These are phyloP conservation scores for Ustulina deusta DNA, from an alignment of 2,329 filamentous ascomycete species.

Conservation along the genomic window DNA sequence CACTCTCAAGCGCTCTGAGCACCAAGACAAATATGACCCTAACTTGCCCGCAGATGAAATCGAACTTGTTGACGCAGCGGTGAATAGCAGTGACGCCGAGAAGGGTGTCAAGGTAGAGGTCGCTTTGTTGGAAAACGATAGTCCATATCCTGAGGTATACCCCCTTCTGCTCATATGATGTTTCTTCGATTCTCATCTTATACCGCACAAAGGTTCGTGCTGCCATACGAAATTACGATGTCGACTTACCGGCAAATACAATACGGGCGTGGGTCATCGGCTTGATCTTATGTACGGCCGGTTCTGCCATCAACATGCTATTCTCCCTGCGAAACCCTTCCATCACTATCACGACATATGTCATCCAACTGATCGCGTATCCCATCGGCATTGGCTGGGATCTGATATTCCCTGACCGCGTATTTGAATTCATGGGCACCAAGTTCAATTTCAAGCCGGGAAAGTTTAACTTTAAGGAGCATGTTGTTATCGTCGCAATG, in stretches of 20 bases:
- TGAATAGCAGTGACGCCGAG: constrained; percentile 58
- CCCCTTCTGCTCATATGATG: background rate
- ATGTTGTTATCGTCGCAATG: constrained; percentile 66
- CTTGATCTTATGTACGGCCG: constrained; percentile 67
- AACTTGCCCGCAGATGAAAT: constrained; percentile 66
- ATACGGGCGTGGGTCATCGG: constrained; percentile 72
- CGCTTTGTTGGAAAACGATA: constrained; percentile 64
- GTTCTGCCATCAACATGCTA: constrained; percentile 68
- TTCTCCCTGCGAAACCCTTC: constrained; percentile 63
- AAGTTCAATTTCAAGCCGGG: constrained; percentile 57
- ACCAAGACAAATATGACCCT: constrained; percentile 67
- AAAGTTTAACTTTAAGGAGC: constrained; percentile 56
- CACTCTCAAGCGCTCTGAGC: constrained; percentile 57
- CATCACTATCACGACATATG: constrained; percentile 64
- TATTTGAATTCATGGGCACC: constrained; percentile 51
- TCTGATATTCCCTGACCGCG: constrained; percentile 51
- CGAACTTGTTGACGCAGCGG: constrained; percentile 63
- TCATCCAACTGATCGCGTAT: constrained; percentile 67
- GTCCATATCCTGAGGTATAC: constrained; percentile 63
- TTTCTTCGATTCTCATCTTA: constrained; percentile 24
- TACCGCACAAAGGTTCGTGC: constrained; percentile 49
- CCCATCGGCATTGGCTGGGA: constrained; percentile 56
- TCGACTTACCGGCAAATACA: constrained; percentile 67
- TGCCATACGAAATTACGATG: constrained; percentile 59
- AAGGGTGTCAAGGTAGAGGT: constrained; percentile 61